Evolutionary conservation across 768 basidiomycete species (phyloP), one percentile per base, ranked within the genome.

Genomic region (Arthromyces matolae): DNA sequence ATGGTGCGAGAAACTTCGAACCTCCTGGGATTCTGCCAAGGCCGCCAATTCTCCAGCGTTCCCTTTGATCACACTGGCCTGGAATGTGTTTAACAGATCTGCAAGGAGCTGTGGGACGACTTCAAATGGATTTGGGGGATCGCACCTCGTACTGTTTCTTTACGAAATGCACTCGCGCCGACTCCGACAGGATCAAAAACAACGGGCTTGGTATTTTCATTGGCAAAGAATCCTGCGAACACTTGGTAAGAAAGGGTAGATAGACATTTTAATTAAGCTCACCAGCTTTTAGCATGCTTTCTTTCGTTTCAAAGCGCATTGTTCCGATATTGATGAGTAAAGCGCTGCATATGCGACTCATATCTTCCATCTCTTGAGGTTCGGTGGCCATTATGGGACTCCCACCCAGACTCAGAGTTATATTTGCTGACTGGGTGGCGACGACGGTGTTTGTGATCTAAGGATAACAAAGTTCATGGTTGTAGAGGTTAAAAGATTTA

Each of bases 371-470:
- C 62, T 97, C 94, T 49, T 77, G 72, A 0, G 84, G 76, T 19
- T 85, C 81, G 16, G 88, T 85, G 3, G 93, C 89, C 94, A 97
- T 97, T 61, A 97, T 93, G 0, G 94, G 94, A 50, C 89, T 93
- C 12, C 83, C 92, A 14, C 89, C 87, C 4, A 96, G 59, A 0
- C 92, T 90, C 5, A 97, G 75, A 2, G 93, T 95, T 1, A 87
- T 78, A 60, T 95, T 96, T 18, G 93, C 92, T 4, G 86, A 89
- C 68, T 94, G 93, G 16, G 84, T 93, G 16, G 84, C 80, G 24
- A 92, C 91, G 13, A 96, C 93, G 16, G 75, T 83, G 59, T 95
- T 92, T 4, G 93, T 94, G 50, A 95, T 93, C 90, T 93, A 27
- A 18, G n/a, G 18, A 25, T 25, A 8, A 29, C 40, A 19, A 39